phyloP scores from a whole-genome alignment of 2,329 filamentous ascomycete species.

The Ciborinia camelliae region DNA sequence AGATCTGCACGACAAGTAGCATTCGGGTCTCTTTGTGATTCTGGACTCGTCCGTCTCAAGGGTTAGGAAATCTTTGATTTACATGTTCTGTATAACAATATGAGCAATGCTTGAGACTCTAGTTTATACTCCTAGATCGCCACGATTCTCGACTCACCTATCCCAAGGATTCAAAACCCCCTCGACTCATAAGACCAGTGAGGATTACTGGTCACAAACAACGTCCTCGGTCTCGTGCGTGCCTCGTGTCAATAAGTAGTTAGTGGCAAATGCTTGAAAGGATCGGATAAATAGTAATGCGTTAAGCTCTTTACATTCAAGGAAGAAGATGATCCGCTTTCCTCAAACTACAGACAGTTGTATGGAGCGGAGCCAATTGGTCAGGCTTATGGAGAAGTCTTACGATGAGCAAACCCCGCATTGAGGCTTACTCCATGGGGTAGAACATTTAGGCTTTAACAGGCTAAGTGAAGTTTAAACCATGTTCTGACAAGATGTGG shows the following conservation, averaged over 20 bases:
- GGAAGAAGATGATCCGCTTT: conserved; percentile 15
- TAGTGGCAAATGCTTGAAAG: neutral
- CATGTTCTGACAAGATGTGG: neutral
- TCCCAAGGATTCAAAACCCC: neutral
- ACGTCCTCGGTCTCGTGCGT: neutral
- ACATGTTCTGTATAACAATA: too few species aligned
- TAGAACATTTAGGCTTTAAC: neutral
- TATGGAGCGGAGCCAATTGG: neutral
- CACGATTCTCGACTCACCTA: neutral
- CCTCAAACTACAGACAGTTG: neutral
- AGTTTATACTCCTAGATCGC: neutral
- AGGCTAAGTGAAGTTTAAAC: neutral
- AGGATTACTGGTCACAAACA: too few species aligned
- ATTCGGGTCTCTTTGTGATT: too few species aligned
- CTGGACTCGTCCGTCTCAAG: neutral
- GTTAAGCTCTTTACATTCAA: conserved; percentile 11
- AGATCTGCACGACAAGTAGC: too few species aligned
- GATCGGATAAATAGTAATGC: neutral
- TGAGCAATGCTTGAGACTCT: neutral
- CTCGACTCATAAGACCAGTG: neutral
- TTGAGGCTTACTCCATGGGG: conserved; percentile 10
- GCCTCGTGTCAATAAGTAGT: neutral
- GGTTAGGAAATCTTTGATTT: too few species aligned
- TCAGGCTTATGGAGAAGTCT: neutral
- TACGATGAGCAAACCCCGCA: conserved; percentile 6